These are phyloP conservation scores for Cercospora janseana DNA, from an alignment of 2,329 filamentous ascomycete species.

Conservation along the genomic window DNA sequence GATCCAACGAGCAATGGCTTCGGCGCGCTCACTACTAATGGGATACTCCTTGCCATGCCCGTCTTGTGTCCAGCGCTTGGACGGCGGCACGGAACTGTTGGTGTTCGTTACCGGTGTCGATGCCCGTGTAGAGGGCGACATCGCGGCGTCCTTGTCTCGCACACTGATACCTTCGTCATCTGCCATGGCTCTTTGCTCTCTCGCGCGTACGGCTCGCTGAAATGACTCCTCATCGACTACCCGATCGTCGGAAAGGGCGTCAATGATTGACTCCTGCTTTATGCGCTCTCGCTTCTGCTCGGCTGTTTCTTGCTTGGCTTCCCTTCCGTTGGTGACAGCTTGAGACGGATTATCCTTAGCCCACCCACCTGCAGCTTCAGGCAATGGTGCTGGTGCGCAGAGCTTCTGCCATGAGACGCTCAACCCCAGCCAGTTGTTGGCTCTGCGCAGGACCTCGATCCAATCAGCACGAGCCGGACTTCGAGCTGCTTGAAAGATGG, in stretches of 20 bases:
- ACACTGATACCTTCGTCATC: slow-evolving; percentile 51
- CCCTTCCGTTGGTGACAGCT: slow-evolving; percentile 26
- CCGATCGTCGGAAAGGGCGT: slow-evolving; percentile 65
- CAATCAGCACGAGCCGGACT: slow-evolving; percentile 74
- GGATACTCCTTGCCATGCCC: slow-evolving; percentile 68
- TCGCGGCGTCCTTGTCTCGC: slow-evolving; percentile 30
- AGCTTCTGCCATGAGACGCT: slow-evolving; percentile 66
- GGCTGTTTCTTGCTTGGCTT: slow-evolving; percentile 43
- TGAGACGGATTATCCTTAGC: slow-evolving; percentile 31
- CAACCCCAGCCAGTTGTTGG: slow-evolving; percentile 68
- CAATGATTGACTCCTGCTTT: slow-evolving; percentile 64
- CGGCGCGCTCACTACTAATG: slow-evolving; percentile 67
- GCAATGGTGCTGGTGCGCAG: slow-evolving; percentile 53
- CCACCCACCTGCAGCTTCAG: slow-evolving; percentile 38
- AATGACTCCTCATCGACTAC: slow-evolving; percentile 67
- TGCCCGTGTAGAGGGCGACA: slow-evolving; percentile 9
- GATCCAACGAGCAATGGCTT: slow-evolving; percentile 69
- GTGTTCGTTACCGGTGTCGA: slow-evolving; percentile 14
- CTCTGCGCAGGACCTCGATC: slow-evolving; percentile 69
- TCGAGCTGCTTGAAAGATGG: slow-evolving; percentile 71
- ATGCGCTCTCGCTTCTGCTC: slow-evolving; percentile 59
- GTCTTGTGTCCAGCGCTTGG: slow-evolving; percentile 62
- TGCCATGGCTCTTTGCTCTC: slow-evolving; percentile 56
- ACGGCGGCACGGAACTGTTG: slow-evolving; percentile 27
- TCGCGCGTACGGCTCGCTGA: slow-evolving; percentile 60